These are phyloP conservation scores for Cadophora luteo-olivacea DNA, from an alignment of 2,329 filamentous ascomycete species.

Conservation along the genomic window DNA sequence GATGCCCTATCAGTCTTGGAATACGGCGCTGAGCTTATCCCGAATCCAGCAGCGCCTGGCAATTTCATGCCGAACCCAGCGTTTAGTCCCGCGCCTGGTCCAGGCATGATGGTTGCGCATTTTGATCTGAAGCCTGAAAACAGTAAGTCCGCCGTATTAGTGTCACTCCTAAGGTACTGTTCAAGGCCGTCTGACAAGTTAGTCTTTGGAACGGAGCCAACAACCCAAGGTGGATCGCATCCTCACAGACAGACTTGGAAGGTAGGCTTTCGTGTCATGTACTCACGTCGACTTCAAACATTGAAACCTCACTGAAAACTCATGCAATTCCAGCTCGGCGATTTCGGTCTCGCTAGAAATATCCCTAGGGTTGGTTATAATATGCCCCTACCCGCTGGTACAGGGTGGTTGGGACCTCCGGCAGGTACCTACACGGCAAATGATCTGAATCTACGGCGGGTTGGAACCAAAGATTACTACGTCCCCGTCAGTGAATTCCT, in stretches of 20 bases:
- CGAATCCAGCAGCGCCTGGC: neutral
- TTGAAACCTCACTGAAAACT: too few species aligned
- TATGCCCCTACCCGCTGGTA: neutral
- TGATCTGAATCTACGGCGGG: neutral
- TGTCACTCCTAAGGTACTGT: too few species aligned
- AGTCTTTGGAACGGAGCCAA: neutral
- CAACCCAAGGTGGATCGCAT: neutral
- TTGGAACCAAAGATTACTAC: constrained; percentile 12
- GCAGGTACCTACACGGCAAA: neutral
- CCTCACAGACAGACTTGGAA: constrained; percentile 4
- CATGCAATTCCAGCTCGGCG: neutral
- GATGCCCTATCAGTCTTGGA: constrained; percentile 17
- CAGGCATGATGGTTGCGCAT: constrained; percentile 6
- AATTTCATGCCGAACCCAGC: neutral
- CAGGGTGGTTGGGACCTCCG: neutral
- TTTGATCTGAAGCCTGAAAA: constrained; percentile 24
- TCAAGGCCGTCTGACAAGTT: neutral
- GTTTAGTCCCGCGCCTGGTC: neutral
- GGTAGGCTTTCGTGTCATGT: neutral
- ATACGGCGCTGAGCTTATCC: neutral
- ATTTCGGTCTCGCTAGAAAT: constrained; percentile 2
- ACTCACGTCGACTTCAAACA: too few species aligned
- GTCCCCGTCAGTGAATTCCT: constrained; percentile 8
- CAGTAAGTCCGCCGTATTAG: constrained; percentile 3
- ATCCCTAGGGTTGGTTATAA: neutral